Evolutionary conservation across 768 basidiomycete species (phyloP).

Genomic region (Melanogaster broomeanus): DNA sequence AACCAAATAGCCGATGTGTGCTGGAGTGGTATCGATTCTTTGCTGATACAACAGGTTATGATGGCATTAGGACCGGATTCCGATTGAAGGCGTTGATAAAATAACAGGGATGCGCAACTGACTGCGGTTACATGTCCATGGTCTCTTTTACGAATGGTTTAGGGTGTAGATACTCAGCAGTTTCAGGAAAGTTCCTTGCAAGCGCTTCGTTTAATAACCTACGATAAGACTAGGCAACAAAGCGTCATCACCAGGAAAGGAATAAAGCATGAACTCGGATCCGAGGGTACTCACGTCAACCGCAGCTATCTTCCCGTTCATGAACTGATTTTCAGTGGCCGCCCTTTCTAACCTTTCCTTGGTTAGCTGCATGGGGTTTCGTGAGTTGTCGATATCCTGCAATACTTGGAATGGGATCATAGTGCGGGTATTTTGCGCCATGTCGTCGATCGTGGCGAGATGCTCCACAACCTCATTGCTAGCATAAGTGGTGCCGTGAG

Average conservation of each 20-base stretch:
- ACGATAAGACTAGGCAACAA: slow-evolving; percentile 64
- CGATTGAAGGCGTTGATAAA: neutral
- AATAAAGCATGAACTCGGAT: neutral
- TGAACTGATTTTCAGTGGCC: slow-evolving; percentile 88
- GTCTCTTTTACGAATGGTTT: slow-evolving; percentile 7
- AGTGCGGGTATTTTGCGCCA: slow-evolving; percentile 59
- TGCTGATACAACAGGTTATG: neutral
- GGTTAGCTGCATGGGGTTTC: slow-evolving; percentile 82
- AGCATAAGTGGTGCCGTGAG: slow-evolving; percentile 1
- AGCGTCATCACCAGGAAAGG: slow-evolving; percentile 7
- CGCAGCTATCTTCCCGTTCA: slow-evolving; percentile 86
- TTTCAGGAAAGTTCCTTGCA: slow-evolving; percentile 69
- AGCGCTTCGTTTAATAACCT: slow-evolving; percentile 68
- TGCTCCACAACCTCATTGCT: slow-evolving; percentile 79
- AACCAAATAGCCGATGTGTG: too few relatives aligned
- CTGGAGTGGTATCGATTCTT: neutral
- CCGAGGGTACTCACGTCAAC: slow-evolving; percentile 56
- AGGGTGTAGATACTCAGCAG: slow-evolving; percentile 25
- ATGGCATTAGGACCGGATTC: neutral
- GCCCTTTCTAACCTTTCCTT: slow-evolving; percentile 79
- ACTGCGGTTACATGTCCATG: slow-evolving; percentile 7
- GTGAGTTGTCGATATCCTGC: slow-evolving; percentile 75
- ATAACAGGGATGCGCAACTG: neutral
- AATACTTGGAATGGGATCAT: slow-evolving; percentile 78
- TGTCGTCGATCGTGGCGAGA: slow-evolving; percentile 65